Evolutionary conservation across 164 flowering plant species (phyloP), one percentile per base, ranked within the genome.

Genomic region (Paratinospora sagittata): DNA sequence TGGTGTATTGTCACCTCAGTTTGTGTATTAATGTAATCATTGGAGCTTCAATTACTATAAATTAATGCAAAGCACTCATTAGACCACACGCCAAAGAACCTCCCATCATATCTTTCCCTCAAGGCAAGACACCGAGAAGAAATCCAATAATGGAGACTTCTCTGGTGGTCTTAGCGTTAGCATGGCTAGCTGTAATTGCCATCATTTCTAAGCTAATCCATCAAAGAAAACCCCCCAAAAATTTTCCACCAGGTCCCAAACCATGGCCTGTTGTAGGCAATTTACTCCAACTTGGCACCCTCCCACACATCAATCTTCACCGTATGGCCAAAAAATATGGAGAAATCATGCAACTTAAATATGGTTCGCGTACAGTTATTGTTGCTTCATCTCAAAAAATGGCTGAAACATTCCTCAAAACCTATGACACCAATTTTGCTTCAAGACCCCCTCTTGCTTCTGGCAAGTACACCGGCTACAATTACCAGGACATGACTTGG

Each of bases 221-320:
- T 1, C 3, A 39, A 39, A 1, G 43, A 39, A 39, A 39, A 7
- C 43, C 43, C 43, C 1, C 1, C 7, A 39, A 39, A 39, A 39
- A 11, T 7, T 83, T 84, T 13, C 96, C 97, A 0, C 97, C 98
- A 0, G 98, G 97, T 0, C 97, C 97, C 0, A 82, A 74, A 36
- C 93, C 92, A 70, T 92, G 97, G 97, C 98, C 98, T 0, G 70
- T 94, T 0, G 19, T 94, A 11, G 98, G 98, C 2, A 92, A 90
- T 87, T 82, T 95, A 11, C 97, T 91, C 0, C 96, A 88, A 68
- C 69, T 95, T 21, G 98, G 97, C 21, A 72, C 84, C 0, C 72
- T 68, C 27, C 97, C 97, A 0, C 98, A 95, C 86, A 91, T 82
- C 17, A 64, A 82, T n/a, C 65, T 90, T 0, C 91, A 95, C 0